These are phyloP conservation scores for Juglanconis juglandina DNA, from an alignment of 2,329 filamentous ascomycete genomes.

Conservation along the genomic window DNA sequence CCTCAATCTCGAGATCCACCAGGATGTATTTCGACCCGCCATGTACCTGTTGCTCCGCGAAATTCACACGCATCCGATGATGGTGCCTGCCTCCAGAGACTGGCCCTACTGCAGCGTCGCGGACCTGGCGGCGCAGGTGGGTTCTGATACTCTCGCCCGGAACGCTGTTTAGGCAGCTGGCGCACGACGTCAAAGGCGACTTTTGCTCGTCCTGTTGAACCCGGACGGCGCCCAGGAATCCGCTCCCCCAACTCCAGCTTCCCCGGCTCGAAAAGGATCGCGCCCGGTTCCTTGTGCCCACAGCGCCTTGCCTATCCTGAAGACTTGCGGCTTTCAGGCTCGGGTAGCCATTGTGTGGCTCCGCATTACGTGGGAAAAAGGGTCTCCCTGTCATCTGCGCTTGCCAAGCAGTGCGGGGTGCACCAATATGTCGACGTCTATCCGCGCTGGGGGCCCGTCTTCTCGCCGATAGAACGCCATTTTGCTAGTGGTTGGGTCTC, in stretches of 20 bases:
- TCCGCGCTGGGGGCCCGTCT: neutral
- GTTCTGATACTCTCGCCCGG: neutral
- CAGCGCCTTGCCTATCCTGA: neutral
- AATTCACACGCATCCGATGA: neutral
- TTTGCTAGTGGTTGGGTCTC: neutral
- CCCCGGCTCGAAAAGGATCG: conserved; percentile 1
- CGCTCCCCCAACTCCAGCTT: neutral
- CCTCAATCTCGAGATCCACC: conserved; percentile 1
- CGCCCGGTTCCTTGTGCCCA: neutral
- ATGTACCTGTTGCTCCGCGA: neutral
- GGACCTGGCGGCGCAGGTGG: neutral
- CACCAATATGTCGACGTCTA: neutral
- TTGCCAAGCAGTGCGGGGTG: no score
- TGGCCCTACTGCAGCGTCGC: neutral
- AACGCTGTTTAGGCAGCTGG: neutral
- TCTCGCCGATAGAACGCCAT: neutral
- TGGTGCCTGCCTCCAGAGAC: neutral
- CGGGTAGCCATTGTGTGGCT: neutral
- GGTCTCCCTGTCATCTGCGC: neutral
- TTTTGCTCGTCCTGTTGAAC: neutral
- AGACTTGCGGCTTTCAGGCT: neutral
- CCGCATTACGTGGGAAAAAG: neutral
- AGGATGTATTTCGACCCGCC: conserved; percentile 1
- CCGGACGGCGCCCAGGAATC: neutral
- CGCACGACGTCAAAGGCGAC: conserved; percentile 2